A percentile compares a stretch with the other conserved stretches of the same genome.
These are phyloP conservation scores for Phytophthora hibernalis DNA, from an alignment of 352 stramenopile genomes.

Conservation along the genomic window DNA sequence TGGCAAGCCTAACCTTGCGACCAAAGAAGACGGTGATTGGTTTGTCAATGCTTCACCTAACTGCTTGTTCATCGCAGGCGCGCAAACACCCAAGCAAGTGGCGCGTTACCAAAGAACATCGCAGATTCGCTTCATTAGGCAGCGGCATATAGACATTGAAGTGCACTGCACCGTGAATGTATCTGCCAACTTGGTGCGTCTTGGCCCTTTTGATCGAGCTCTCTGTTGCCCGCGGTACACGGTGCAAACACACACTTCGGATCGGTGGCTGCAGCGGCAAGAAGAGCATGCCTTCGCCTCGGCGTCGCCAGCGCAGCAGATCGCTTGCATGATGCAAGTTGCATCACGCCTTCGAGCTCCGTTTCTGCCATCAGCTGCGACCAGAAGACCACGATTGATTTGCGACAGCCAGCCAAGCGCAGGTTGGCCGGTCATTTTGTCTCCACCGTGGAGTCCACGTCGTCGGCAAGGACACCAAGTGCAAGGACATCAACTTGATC, in stretches of 20 bases:
- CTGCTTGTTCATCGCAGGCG: constrained; percentile 6
- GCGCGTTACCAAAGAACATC: constrained; percentile 19
- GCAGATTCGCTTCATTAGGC: constrained; percentile 5
- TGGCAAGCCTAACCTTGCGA: constrained; percentile 5
- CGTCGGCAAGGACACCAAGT: no score
- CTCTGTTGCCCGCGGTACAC: constrained; percentile 12
- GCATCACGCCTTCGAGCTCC: constrained; percentile 10
- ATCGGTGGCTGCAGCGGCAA: not conserved
- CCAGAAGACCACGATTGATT: constrained; percentile 30
- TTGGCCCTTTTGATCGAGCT: constrained; percentile 4
- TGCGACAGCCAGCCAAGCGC: constrained; percentile 15
- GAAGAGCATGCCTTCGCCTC: not conserved
- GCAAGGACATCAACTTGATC: no score
- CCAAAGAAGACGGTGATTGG: constrained; percentile 3
- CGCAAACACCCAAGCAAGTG: constrained; percentile 22
- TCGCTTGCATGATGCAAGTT: not conserved
- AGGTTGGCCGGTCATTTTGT: no score
- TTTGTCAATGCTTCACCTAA: constrained; percentile 14
- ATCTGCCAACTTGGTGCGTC: not conserved
- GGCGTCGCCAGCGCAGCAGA: no score
- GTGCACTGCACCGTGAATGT: not conserved
- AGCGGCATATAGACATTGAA: constrained; percentile 8
- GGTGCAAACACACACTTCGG: constrained; percentile 1
- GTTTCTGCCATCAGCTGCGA: constrained; percentile 27
- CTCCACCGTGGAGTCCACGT: no score